These are phyloP conservation scores for Eragrostis tef DNA, from an alignment of 202 grass and related monocot genomes.

Conservation along the genomic window DNA sequence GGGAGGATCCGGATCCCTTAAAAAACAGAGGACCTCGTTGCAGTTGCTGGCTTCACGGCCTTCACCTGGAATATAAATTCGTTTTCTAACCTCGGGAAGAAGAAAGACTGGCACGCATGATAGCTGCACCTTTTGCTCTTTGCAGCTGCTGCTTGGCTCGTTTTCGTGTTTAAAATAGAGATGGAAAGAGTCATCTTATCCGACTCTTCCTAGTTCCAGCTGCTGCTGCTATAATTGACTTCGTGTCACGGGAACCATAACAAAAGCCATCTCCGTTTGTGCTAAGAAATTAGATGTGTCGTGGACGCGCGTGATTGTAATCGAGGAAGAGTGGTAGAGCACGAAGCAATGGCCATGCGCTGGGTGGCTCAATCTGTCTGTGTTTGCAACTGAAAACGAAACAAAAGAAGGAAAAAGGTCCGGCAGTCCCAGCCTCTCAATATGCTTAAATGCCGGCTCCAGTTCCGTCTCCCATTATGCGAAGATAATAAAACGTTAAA, in stretches of 20 bases:
- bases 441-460: constrained; percentile 2
- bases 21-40: constrained; percentile 6
- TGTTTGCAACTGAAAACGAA: constrained; percentile 1
- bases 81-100: constrained; percentile 8
- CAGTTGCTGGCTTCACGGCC: background rate
- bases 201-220: constrained; percentile 10
- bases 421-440: constrained; percentile 19
- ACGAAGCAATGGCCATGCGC: background rate
- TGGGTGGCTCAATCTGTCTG: background rate
- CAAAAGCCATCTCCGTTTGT: background rate
- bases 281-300: background rate
- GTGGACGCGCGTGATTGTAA: background rate
- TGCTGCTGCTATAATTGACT: constrained; percentile 29
- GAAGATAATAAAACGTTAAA: background rate
- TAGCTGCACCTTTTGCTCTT: background rate
- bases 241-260: background rate
- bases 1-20: background rate
- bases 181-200: constrained; percentile 25
- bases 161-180: background rate
- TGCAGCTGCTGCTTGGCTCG: constrained; percentile 4
- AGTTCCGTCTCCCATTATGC: background rate
- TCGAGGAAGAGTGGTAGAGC: constrained; percentile 17
- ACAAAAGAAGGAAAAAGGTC: background rate
- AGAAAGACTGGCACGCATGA: background rate
- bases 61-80: background rate